phyloP scores from a whole-genome alignment of 1,284 basidiomycete species.

The Rhodotorula sp. region DNA sequence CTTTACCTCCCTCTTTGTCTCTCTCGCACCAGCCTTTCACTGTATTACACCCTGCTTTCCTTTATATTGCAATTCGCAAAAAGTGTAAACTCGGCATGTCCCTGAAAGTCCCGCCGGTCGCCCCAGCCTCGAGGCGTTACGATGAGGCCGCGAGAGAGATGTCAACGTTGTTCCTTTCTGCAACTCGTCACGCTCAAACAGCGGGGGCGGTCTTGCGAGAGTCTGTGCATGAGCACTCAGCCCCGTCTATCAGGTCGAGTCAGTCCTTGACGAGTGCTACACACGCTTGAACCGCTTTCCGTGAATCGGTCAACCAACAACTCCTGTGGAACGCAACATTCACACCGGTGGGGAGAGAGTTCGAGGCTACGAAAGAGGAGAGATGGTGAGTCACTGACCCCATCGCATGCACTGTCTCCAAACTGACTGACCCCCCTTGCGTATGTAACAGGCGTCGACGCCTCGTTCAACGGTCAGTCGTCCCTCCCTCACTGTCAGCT shows the following conservation, averaged over 20 bases:
- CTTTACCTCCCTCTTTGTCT: no score
- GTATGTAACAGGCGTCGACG: neutral
- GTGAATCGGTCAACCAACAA: neutral
- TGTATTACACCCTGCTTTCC: neutral
- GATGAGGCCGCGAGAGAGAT: neutral
- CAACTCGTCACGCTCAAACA: no score
- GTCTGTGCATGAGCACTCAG: neutral
- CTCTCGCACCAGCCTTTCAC: no score
- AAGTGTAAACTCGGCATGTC: neutral
- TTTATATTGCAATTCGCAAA: neutral
- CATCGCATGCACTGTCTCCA: no score
- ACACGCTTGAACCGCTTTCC: neutral
- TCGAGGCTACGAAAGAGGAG: no score
- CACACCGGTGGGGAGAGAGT: no score
- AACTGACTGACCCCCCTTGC: neutral
- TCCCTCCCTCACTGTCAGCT: neutral
- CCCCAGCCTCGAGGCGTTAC: neutral
- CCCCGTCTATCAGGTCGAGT: neutral
- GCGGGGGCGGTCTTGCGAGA: no score
- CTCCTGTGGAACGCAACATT: no score
- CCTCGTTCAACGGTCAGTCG: slow-evolving; percentile 11
- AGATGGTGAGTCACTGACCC: neutral
- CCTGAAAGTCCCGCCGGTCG: neutral
- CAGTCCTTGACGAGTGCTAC: neutral
- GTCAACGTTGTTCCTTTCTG: no score